Evolutionary conservation across 2,329 filamentous ascomycete genomes (phyloP), one percentile per base, ranked within the genome.

Genomic region (Chalaropsis thielavioides): DNA sequence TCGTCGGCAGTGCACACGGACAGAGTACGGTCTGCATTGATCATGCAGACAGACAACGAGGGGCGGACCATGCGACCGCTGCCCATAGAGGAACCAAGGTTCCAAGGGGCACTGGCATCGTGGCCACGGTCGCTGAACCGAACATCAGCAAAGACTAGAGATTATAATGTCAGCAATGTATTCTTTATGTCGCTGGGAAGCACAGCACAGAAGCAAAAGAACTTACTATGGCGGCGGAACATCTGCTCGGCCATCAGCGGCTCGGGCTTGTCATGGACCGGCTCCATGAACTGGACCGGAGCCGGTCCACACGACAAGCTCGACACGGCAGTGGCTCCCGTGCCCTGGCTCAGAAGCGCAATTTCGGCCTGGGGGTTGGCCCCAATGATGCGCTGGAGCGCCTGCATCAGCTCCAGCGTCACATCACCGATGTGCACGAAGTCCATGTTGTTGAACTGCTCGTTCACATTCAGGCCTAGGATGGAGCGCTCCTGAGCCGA

Each of bases 121-220:
- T 63, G 49, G 49, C 62, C 49, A 31, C 51, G 51, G 35, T 63
- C 62, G 15, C 46, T 41, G 15, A 63, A 63, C 10, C 62, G 62
- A 51, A 63, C 24, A 41, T 63, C 62, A 6, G 62, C 62, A 31
- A 63, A 56, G 13, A 63, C 62, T 63, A 56, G 60, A 31, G 31
- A 40, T 15, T 6, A 2, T 3, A 19, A 17, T 27, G 62, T 63
- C 44, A 63, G 49, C 19, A n/a, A 11, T n/a, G n/a, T 17, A n/a
- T 11, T 24, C 11, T 7, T 1, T 19, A 13, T 27, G 15, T 22
- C 10, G 3, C 8, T 41, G 4, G n/a, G 3, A 22, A 22, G 11
- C 15, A 56, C 17, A 24, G 38, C n/a, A 17, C 46, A 24, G 46
- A 61, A 24, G n/a, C n/a, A n/a, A n/a, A 15, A 3, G 27, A 46